Evolutionary conservation across 2,329 filamentous ascomycete species (phyloP), one percentile per base, ranked within the genome.

Genomic region (Aspergillus persii): DNA sequence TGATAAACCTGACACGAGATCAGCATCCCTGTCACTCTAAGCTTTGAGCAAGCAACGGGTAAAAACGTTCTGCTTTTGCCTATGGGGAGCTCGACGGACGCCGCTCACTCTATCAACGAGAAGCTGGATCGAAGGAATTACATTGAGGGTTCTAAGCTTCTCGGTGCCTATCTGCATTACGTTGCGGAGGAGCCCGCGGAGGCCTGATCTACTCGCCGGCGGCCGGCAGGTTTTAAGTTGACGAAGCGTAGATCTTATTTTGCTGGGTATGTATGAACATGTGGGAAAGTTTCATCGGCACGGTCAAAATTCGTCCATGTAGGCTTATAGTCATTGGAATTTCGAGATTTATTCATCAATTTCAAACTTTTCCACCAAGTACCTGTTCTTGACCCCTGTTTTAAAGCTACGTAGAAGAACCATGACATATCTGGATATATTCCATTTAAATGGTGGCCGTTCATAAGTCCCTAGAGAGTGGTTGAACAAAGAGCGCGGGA

Each of bases 111-210:
- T 36, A 96, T 97, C 79, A 99, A 99, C 76, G 95, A 98, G 86
- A 97, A 96, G 84, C 83, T 99, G 59, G 95, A 99, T 77, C 92
- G 90, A 84, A 87, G 86, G 73, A 99, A 99, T 80, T 99, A 99
- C 77, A 96, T 99, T 71, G 92, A 99, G 82, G 95, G 95, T 52
- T 97, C 91, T 69, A 99, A 99, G 86, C 80, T 99, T 63, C 79
- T 99, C 59, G 95, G 95, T 51, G 91, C 94, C 3, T 99, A 99
- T 76, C 80, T 99, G 73, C 94, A 98, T 80, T 97, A 97, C 69
- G 92, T 96, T 65, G 92, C 93, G 2, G 91, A 94, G 74, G 95
- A 99, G 83, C 87, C 91, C 44, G 87, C 83, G 46, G 46, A 52
- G 30, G 56, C 56, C 11, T 58, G 44, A 44, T 6, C 12, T 12